A percentile compares a stretch with the other conserved stretches of the same genome.
Evolutionary conservation across 257 asterid genomes (phyloP).

Genomic region (Lavandula angustifolia): DNA sequence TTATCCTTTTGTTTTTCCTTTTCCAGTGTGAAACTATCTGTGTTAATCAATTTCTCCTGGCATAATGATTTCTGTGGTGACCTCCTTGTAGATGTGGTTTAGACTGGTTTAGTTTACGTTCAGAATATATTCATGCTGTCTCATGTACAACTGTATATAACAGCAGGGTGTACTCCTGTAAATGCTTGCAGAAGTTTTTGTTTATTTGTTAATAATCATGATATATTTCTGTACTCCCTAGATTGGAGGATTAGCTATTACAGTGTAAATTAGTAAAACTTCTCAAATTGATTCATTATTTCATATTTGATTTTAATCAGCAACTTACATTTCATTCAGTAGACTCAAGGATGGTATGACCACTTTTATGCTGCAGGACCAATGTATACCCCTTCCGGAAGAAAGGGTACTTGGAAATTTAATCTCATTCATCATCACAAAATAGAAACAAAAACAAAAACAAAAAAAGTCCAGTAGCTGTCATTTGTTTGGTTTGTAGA

Average conservation of each 20-base stretch:
- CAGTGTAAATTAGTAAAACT: constrained; percentile 1
- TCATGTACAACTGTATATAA: constrained; percentile 8
- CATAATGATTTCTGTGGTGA: background rate
- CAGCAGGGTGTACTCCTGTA: background rate
- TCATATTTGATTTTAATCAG: background rate
- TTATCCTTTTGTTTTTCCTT: constrained; percentile 23
- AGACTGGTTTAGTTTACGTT: constrained; percentile 12
- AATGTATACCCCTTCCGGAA: constrained; percentile 17
- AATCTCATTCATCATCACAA: constrained; percentile 12
- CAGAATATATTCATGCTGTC: background rate
- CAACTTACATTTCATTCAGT: constrained; percentile 18
- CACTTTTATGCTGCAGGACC: background rate
- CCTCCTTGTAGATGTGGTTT: constrained; percentile 8
- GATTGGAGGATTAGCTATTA: constrained; percentile 4
- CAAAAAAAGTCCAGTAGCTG: constrained; percentile 7
- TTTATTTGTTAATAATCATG: background rate
- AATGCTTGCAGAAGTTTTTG: background rate
- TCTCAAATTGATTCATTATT: background rate
- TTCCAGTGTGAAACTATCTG: constrained; percentile 15
- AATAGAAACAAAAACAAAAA: background rate
- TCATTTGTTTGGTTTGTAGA: constrained; percentile 26
- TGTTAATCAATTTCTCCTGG: constrained; percentile 19
- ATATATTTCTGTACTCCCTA: constrained; percentile 14
- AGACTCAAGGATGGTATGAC: background rate
- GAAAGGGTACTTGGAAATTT: background rate